Percentiles rank a stretch among this genome's conserved stretches.
Evolutionary conservation across 768 basidiomycete genomes (phyloP).

Genomic region (Boletales sp.): DNA sequence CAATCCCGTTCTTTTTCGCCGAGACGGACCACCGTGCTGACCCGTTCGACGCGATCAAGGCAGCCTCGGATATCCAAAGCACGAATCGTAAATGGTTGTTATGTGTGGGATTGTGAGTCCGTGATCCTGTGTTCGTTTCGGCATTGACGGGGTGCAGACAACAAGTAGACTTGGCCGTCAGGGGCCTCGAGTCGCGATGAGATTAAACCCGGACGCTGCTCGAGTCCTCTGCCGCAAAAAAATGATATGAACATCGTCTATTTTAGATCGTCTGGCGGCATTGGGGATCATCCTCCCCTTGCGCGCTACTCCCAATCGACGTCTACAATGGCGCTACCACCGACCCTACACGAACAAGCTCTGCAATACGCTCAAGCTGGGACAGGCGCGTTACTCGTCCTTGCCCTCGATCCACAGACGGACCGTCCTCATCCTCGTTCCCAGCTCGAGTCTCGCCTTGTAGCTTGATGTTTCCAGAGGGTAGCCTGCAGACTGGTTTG

Average conservation of each 20-base stretch:
- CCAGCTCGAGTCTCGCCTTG: no score
- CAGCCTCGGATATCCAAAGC: no score
- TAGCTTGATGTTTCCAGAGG: no score
- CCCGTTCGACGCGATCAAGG: slow-evolving; percentile 72
- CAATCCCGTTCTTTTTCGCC: slow-evolving; percentile 63
- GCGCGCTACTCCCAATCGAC: slow-evolving; percentile 30
- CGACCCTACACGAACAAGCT: slow-evolving; percentile 75
- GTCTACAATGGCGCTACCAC: slow-evolving; percentile 9
- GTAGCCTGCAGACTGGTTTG: no score
- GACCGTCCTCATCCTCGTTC: slow-evolving; percentile 53
- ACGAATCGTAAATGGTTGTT: slow-evolving; percentile 74
- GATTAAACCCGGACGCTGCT: slow-evolving; percentile 16
- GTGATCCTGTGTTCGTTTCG: not conserved
- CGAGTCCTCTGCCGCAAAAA: no score
- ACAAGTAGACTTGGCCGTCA: slow-evolving; percentile 77
- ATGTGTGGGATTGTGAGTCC: slow-evolving; percentile 76
- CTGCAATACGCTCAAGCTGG: slow-evolving; percentile 78
- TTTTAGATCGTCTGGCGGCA: no score
- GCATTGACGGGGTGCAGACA: slow-evolving; percentile 43
- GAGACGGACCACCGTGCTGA: slow-evolving; percentile 77
- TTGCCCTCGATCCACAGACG: slow-evolving; percentile 28
- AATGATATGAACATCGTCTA: no score
- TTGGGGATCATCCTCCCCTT: slow-evolving; percentile 39
- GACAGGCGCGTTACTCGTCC: slow-evolving; percentile 40
- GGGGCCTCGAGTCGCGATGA: slow-evolving; percentile 47